These are phyloP conservation scores for Hypsizygus marmoreus DNA, from an alignment of 768 basidiomycete species.

Conservation along the genomic window DNA sequence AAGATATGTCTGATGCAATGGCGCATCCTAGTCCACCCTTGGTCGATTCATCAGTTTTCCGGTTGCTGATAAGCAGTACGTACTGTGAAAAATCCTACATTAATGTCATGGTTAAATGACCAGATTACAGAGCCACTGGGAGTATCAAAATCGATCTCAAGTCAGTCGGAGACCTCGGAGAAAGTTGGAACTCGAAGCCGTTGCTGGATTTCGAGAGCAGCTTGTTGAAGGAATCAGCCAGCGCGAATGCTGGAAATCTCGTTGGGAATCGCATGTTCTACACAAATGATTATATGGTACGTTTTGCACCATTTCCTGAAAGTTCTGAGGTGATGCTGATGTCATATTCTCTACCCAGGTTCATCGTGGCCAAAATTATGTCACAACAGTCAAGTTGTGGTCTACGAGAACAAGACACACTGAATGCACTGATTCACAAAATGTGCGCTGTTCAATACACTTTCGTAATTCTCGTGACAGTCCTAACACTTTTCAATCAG, in stretches of 20 bases:
- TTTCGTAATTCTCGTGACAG: not conserved
- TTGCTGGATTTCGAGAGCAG: constrained; percentile 40
- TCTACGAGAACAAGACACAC: constrained; percentile 60
- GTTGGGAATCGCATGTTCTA: constrained; percentile 66
- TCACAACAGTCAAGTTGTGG: constrained; percentile 65
- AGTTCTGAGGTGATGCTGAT: not conserved
- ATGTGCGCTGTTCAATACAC: constrained; percentile 36
- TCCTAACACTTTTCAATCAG: constrained; percentile 26
- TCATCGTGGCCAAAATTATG: constrained; percentile 59
- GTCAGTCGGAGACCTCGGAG: constrained; percentile 19
- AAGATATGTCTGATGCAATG: constrained; percentile 14
- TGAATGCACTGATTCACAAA: constrained; percentile 66
- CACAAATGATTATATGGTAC: constrained; percentile 69
- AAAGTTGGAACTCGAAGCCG: constrained; percentile 18
- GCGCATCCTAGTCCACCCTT: constrained; percentile 36
- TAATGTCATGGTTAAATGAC: not conserved
- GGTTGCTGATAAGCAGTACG: constrained; percentile 47
- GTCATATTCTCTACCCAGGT: constrained; percentile 40
- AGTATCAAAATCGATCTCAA: constrained; percentile 61
- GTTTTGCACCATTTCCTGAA: constrained; percentile 5
- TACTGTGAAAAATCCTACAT: constrained; percentile 34
- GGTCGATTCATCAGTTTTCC: constrained; percentile 75
- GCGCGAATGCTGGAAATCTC: constrained; percentile 57
- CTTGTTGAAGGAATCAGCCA: constrained; percentile 35
- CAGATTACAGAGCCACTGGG: constrained; percentile 49